A percentile compares a stretch with the other conserved stretches of the same genome.
phyloP scores from a whole-genome alignment of 352 stramenopile genomes.

The Globisporangium iwayamae region DNA sequence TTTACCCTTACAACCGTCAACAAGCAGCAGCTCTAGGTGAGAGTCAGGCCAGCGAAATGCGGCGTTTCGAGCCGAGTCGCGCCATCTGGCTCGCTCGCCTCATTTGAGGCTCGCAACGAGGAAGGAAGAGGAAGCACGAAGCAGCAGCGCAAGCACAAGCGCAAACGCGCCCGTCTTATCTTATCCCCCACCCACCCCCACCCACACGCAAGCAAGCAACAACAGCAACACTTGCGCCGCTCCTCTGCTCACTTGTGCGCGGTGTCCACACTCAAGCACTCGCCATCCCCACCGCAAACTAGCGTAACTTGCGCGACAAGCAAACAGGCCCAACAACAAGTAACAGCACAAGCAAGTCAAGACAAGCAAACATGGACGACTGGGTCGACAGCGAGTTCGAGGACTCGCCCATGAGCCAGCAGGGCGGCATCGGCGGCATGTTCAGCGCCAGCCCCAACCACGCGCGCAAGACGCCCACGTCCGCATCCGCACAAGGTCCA shows the following conservation, averaged over 20 bases:
- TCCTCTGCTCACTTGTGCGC: neutral
- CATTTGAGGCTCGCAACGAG: slow-evolving; percentile 2
- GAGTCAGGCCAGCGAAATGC: slow-evolving; percentile 6
- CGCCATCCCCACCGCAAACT: neutral
- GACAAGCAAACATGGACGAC: slow-evolving; percentile 26
- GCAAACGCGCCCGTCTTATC: slow-evolving; percentile 1
- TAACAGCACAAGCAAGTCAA: neutral
- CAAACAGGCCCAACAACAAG: neutral
- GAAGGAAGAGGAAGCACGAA: neutral
- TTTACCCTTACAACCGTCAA: neutral
- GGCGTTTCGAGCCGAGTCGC: neutral
- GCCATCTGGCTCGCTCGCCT: neutral
- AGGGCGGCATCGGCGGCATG: slow-evolving; percentile 62
- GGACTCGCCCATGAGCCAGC: slow-evolving; percentile 56
- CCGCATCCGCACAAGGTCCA: neutral
- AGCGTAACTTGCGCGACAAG: neutral
- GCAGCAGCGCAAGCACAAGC: too few species aligned
- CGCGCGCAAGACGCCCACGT: slow-evolving; percentile 8
- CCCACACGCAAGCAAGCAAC: too few species aligned
- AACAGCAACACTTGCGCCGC: neutral
- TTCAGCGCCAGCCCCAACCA: slow-evolving; percentile 73
- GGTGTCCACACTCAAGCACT: neutral
- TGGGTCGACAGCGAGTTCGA: slow-evolving; percentile 77
- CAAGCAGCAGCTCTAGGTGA: neutral
- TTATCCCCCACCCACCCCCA: too few species aligned